phyloP scores from a whole-genome alignment of 1,284 basidiomycete genomes.

The Hemileccinum hortonii region DNA sequence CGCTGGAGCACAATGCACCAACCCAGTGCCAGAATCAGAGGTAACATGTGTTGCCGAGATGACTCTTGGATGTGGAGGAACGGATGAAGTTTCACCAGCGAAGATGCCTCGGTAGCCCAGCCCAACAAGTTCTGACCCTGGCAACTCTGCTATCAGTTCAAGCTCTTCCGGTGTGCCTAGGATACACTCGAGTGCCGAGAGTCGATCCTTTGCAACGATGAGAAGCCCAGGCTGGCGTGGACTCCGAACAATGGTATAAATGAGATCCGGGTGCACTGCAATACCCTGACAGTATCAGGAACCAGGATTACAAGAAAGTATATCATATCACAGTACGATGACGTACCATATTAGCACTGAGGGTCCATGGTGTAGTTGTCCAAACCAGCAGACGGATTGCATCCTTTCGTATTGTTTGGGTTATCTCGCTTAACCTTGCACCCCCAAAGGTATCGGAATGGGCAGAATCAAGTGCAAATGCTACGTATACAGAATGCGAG shows the following conservation, averaged over 20 bases:
- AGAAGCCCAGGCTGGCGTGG: slow-evolving; percentile 38
- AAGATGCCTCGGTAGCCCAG: slow-evolving; percentile 74
- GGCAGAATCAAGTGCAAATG: slow-evolving; percentile 58
- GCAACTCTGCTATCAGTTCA: slow-evolving; percentile 48
- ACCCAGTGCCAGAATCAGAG: slow-evolving; percentile 86
- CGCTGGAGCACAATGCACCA: slow-evolving; percentile 95
- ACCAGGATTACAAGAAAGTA: background rate
- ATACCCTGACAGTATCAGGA: slow-evolving; percentile 63
- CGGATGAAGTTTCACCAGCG: slow-evolving; percentile 23
- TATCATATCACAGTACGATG: background rate
- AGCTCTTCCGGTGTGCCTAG: slow-evolving; percentile 45
- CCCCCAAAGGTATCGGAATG: slow-evolving; percentile 13
- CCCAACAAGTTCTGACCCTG: slow-evolving; percentile 65
- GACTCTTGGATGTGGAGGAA: slow-evolving; percentile 34
- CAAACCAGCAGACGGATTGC: slow-evolving; percentile 77
- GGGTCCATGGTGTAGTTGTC: slow-evolving; percentile 99
- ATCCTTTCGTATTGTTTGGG: slow-evolving; percentile 23
- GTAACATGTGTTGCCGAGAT: slow-evolving; percentile 76
- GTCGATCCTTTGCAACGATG: slow-evolving; percentile 72
- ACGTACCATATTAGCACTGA: slow-evolving; percentile 91
- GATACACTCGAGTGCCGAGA: slow-evolving; percentile 50
- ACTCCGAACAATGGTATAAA: slow-evolving; percentile 63
- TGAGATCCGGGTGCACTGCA: slow-evolving; percentile 74
- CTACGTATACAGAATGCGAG: slow-evolving; percentile 86
- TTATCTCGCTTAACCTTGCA: slow-evolving; percentile 9